Percentiles rank a stretch among this genome's conserved stretches.
Conservation (phyloP, 2,329 filamentous ascomycete species). For the Diaporthe velutina region DNA sequence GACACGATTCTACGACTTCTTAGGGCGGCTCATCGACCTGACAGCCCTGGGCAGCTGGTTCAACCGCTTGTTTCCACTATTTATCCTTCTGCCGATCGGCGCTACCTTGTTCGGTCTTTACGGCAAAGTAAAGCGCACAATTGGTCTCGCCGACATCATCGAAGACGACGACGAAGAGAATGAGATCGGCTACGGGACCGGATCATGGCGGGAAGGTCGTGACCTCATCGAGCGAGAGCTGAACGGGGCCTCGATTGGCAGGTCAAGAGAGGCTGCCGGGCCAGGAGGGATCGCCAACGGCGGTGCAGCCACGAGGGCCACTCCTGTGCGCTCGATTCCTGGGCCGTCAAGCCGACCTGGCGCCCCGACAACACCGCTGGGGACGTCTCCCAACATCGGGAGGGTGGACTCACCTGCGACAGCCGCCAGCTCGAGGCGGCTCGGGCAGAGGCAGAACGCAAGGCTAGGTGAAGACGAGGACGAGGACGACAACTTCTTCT, state of each 20-base stretch:
- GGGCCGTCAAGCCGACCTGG: conserved; percentile 51
- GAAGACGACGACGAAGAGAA: conserved; percentile 80
- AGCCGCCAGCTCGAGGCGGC: conserved; percentile 45
- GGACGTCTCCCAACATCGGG: conserved; percentile 52
- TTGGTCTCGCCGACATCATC: conserved; percentile 84
- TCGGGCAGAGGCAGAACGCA: conserved; percentile 48
- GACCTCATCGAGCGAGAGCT: conserved; percentile 91
- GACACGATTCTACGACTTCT: conserved; percentile 89
- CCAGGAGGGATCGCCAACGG: conserved; percentile 39
- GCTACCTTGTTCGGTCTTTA: conserved; percentile 93
- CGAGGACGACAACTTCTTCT: conserved; percentile 86
- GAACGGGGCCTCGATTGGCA: conserved; percentile 68
- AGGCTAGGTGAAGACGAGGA: conserved; percentile 67
- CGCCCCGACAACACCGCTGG: conserved; percentile 58
- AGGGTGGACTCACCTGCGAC: conserved; percentile 35
- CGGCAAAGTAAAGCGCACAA: conserved; percentile 79
- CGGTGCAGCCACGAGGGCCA: conserved; percentile 49
- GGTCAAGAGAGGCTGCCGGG: conserved; percentile 53
- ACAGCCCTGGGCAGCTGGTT: conserved; percentile 87
- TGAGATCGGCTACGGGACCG: conserved; percentile 76
- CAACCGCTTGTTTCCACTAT: conserved; percentile 87
- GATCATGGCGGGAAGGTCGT: conserved; percentile 91
- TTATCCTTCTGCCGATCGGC: conserved; percentile 86
- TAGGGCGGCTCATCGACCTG: conserved; percentile 85
- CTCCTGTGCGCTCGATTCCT: conserved; percentile 64